Conservation (phyloP, 2,329 filamentous ascomycete genomes). For the Fonsecaea pedrosoi region DNA sequence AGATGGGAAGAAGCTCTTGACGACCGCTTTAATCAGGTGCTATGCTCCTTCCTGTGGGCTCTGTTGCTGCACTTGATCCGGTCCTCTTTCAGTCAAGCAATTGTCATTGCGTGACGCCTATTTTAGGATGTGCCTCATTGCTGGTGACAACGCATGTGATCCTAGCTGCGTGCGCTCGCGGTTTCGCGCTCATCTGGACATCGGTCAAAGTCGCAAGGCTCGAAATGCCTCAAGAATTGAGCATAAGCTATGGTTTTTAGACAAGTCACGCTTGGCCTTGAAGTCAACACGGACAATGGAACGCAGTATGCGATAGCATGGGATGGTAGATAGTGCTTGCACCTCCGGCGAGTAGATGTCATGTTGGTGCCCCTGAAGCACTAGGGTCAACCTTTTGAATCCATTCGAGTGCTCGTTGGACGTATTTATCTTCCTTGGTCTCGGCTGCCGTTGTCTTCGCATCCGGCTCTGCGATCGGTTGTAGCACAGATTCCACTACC, state of each 20-base stretch:
- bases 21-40: slow-evolving; percentile 59
- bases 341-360: not conserved
- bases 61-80: slow-evolving; percentile 62
- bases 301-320: not conserved
- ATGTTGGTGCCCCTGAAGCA: not conserved
- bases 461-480: slow-evolving; percentile 4
- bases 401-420: slow-evolving; percentile 44
- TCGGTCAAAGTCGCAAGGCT: slow-evolving; percentile 55
- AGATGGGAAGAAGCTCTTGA: slow-evolving; percentile 60
- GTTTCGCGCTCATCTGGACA: slow-evolving; percentile 51
- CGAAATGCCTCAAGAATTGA: slow-evolving; percentile 53
- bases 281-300: slow-evolving; percentile 2
- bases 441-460: slow-evolving; percentile 5
- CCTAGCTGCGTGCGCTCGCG: slow-evolving; percentile 52
- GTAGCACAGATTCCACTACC: slow-evolving; percentile 35
- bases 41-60: slow-evolving; percentile 58
- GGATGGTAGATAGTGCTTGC: too few relatives aligned
- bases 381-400: slow-evolving; percentile 39
- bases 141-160: slow-evolving; percentile 55
- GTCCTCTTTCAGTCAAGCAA: slow-evolving; percentile 61
- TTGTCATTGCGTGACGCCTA: slow-evolving; percentile 54
- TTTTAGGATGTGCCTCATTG: slow-evolving; percentile 56
- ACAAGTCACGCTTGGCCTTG: not conserved
- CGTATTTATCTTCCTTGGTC: slow-evolving; percentile 44
- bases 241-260: slow-evolving; percentile 48